Evolutionary conservation across 306 rosid species (phyloP), one percentile per base, ranked within the genome.

Genomic region (Sesbania bispinosa): DNA sequence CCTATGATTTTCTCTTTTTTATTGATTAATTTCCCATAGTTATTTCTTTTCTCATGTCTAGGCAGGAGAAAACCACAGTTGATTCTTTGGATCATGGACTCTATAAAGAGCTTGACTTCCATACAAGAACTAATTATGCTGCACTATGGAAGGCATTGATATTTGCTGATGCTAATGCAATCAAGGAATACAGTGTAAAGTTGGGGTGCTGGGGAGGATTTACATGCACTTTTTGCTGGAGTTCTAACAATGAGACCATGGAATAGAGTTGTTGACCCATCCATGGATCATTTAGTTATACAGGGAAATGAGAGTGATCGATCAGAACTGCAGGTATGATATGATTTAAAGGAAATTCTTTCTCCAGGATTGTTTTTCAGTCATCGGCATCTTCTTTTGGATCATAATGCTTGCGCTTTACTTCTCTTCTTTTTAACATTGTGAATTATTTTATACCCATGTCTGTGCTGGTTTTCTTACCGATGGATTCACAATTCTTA

Each of bases 191-290:
- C 78, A 86, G 99, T 86, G 81, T 73, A 47, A 94, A 94, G 86
- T 66, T 94, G 81, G 99, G 99, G 99, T 64, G 99, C 97, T 21
- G 99, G 99, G 76, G 97, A 94, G 72, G 97, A 91, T 86, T 81
- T 91, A 54, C 89, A 88, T 81, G 96, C 88, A 33, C 84, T 94
- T 62, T 94, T 94, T 79, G 99, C 99, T 19, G 99, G 97, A 78
- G 79, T 88, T 81, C 90, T 94, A 52, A 91, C 99, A 6, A 94
- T 94, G 99, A 88, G 89, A 72, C 99, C 99, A 67, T 94, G 99
- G 99, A 77, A 88, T 75, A 85, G 89, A 71, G 96, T 94, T 70
- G 84, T 88, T 46, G 97, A 91, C 76, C 74, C 83, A 58, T 76
- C 99, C 9, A 78, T 85, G 84, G 99, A 91, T 82, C 99, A 94